Percentiles rank a stretch among this genome's conserved stretches.
Conservation (phyloP, 2,329 filamentous ascomycete genomes). For the Fusarium sp. region DNA sequence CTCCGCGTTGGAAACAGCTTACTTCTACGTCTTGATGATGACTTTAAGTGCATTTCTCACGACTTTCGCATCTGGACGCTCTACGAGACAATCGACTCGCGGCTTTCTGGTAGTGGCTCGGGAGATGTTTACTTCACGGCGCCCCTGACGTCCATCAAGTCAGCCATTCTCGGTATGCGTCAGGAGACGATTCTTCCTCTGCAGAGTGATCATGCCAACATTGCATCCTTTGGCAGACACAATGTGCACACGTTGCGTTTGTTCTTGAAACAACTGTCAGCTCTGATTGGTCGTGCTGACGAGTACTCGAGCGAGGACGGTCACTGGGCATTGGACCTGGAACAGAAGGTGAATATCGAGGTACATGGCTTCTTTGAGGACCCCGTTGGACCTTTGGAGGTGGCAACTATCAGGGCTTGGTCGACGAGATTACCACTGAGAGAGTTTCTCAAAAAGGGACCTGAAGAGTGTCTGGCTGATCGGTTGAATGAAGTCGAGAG, state of each 20-base stretch:
- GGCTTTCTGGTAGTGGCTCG: constrained; percentile 58
- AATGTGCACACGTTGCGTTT: constrained; percentile 61
- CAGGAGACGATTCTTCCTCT: constrained; percentile 65
- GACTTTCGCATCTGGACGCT: constrained; percentile 73
- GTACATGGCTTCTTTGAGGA: constrained; percentile 71
- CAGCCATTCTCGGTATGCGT: constrained; percentile 62
- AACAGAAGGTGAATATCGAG: constrained; percentile 67
- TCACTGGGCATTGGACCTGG: constrained; percentile 61
- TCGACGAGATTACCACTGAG: constrained; percentile 62
- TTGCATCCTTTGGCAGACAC: constrained; percentile 64
- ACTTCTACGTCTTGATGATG: constrained; percentile 63
- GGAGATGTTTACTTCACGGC: constrained; percentile 68
- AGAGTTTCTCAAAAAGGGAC: constrained; percentile 67
- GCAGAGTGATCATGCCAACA: constrained; percentile 66
- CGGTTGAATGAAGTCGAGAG: constrained; percentile 58
- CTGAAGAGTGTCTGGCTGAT: constrained; percentile 65
- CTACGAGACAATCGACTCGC: constrained; percentile 72
- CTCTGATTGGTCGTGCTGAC: constrained; percentile 50
- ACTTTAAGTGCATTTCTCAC: constrained; percentile 66
- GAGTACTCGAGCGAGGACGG: constrained; percentile 43
- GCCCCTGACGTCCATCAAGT: constrained; percentile 69
- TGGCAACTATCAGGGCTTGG: constrained; percentile 61
- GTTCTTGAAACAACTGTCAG: constrained; percentile 51
- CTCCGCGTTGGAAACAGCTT: constrained; percentile 63
- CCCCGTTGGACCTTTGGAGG: constrained; percentile 46